Conservation (phyloP, 495 filamentous ascomycete genomes). For the Cudoniella acicularis region DNA sequence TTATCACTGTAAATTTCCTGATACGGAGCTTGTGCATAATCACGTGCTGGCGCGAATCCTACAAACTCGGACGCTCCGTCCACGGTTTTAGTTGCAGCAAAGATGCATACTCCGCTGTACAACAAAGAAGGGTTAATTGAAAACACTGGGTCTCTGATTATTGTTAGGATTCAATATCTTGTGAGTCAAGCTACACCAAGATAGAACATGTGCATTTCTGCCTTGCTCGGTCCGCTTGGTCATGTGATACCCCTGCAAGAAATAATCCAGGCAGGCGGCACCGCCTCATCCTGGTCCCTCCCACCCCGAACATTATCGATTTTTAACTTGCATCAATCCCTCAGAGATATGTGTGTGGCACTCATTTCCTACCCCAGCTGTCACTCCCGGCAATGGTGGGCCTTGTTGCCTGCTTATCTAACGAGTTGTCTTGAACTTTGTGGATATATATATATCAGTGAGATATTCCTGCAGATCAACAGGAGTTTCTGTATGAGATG, state of each 20-base stretch:
- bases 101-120: background rate
- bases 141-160: no score
- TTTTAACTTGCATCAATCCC: background rate
- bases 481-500: background rate
- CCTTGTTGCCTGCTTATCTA: background rate
- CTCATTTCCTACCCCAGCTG: background rate
- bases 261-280: background rate
- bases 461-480: background rate
- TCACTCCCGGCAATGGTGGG: background rate
- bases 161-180: background rate
- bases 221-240: background rate
- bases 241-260: background rate
- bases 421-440: background rate
- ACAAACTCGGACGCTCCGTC: background rate
- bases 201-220: background rate
- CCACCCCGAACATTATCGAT: background rate
- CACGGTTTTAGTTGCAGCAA: background rate
- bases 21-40: no score
- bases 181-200: background rate
- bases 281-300: slow-evolving; percentile 1
- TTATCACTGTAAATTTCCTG: no score
- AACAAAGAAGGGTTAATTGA: no score
- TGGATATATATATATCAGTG: background rate
- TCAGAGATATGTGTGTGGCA: background rate
- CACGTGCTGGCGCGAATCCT: background rate